Evolutionary conservation across 371 early-diverging fungal genomes (phyloP).

Genomic region (Actinomortierella ambigua): DNA sequence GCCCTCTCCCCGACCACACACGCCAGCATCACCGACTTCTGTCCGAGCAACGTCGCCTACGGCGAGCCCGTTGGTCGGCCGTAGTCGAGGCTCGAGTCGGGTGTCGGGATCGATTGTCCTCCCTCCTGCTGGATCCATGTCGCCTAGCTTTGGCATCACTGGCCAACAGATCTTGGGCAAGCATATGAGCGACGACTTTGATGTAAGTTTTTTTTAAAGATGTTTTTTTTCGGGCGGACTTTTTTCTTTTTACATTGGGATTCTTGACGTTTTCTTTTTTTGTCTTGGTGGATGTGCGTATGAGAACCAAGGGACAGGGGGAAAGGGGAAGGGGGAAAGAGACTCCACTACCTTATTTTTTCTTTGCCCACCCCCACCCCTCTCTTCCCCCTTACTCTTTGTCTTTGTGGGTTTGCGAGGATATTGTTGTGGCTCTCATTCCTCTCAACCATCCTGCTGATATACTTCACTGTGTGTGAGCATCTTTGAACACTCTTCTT

Average conservation of each 20-base stretch:
- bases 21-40: slow-evolving; percentile 1
- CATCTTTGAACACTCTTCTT: background rate
- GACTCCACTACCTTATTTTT: no score
- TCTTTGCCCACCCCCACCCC: background rate
- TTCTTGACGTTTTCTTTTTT: no score
- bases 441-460: no score
- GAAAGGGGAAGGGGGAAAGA: no score
- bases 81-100: slow-evolving; percentile 24
- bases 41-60: slow-evolving; percentile 28
- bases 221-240: background rate
- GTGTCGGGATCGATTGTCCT: slow-evolving; percentile 32
- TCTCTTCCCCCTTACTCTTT: background rate
- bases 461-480: no score
- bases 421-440: no score
- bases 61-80: slow-evolving; percentile 24
- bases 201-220: slow-evolving; percentile 19
- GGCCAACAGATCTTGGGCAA: slow-evolving; percentile 43
- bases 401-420: background rate
- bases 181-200: slow-evolving; percentile 37
- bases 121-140: slow-evolving; percentile 24
- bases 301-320: no score
- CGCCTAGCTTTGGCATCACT: slow-evolving; percentile 18
- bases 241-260: background rate
- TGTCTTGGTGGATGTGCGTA: no score
- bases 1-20: slow-evolving; percentile 16